phyloP scores from a whole-genome alignment of 306 rosid genomes.

The Cicer bijugum region DNA sequence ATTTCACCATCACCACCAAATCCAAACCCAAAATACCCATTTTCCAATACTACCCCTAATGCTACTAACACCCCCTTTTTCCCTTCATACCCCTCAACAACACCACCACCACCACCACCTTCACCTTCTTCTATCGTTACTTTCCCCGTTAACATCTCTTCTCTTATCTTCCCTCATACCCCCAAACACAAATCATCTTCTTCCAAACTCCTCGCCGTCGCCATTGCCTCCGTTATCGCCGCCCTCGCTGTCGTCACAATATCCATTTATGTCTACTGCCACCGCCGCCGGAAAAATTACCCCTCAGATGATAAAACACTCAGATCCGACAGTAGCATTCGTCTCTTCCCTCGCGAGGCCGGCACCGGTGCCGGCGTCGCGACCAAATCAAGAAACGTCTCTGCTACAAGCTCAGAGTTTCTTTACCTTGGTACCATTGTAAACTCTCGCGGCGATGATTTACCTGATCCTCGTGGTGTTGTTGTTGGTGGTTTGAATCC shows the following conservation, averaged over 20 bases:
- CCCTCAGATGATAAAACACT: constrained; percentile 63
- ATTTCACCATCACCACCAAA: constrained; percentile 40
- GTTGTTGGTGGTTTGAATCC: constrained; percentile 40
- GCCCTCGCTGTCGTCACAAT: constrained; percentile 46
- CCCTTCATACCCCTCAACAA: constrained; percentile 69
- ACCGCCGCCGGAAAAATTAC: constrained; percentile 47
- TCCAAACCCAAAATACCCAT: constrained; percentile 67
- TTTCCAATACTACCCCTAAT: constrained; percentile 57
- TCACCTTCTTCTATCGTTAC: constrained; percentile 71
- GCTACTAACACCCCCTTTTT: constrained; percentile 65
- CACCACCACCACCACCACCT: constrained; percentile 76
- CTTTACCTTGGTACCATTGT: constrained; percentile 90
- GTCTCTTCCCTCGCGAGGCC: constrained; percentile 57
- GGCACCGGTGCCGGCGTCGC: not conserved
- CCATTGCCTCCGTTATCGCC: constrained; percentile 55
- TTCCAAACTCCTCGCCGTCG: constrained; percentile 51
- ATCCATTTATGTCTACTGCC: constrained; percentile 56
- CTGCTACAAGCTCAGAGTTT: constrained; percentile 79
- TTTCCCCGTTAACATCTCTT: constrained; percentile 91
- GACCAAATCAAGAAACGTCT: constrained; percentile 43
- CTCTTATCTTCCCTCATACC: constrained; percentile 71
- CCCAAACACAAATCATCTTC: constrained; percentile 48
- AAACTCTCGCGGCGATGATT: constrained; percentile 66
- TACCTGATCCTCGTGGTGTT: constrained; percentile 30
- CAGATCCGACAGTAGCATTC: constrained; percentile 73